These are phyloP conservation scores for Nakazawaea anatomiae DNA, from an alignment of 805 yeast genomes.

Conservation along the genomic window DNA sequence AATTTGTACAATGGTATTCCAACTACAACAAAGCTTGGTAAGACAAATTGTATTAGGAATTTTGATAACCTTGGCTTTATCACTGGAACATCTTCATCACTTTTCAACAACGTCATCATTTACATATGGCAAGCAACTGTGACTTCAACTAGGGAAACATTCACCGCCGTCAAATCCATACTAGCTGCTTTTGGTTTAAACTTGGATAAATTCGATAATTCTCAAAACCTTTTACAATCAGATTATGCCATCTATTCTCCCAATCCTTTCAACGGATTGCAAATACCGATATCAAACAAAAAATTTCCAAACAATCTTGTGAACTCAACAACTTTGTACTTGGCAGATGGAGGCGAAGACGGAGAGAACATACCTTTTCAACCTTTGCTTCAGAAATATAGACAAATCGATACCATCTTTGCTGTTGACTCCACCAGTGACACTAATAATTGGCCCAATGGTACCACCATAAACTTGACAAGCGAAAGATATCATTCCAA, in stretches of 20 bases:
- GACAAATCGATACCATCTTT: slow-evolving; percentile 33
- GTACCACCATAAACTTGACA: slow-evolving; percentile 40
- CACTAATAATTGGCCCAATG: slow-evolving; percentile 49
- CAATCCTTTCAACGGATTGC: slow-evolving; percentile 47
- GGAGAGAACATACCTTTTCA: slow-evolving; percentile 43
- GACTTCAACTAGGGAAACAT: slow-evolving; percentile 24
- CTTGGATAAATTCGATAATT: slow-evolving; percentile 18
- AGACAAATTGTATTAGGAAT: slow-evolving; percentile 38
- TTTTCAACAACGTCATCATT: slow-evolving; percentile 49
- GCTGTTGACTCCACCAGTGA: slow-evolving; percentile 48
- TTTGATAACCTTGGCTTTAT: slow-evolving; percentile 57
- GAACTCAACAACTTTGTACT: slow-evolving; percentile 14
- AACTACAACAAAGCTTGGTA: not conserved
- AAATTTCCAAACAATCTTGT: slow-evolving; percentile 12
- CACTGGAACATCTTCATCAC: slow-evolving; percentile 58
- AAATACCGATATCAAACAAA: not conserved
- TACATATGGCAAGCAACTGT: slow-evolving; percentile 37
- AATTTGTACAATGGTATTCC: slow-evolving; percentile 37
- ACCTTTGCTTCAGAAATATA: slow-evolving; percentile 30
- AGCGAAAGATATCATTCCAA: slow-evolving; percentile 21
- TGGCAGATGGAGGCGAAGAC: slow-evolving; percentile 43
- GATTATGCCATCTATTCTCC: slow-evolving; percentile 55
- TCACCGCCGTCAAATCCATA: slow-evolving; percentile 26
- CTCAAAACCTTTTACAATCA: slow-evolving; percentile 31
- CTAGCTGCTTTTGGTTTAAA: slow-evolving; percentile 40